Base-by-base conservation (phyloP, 1,139 yeast species). In the Yamadazyma dendronema region DNA sequence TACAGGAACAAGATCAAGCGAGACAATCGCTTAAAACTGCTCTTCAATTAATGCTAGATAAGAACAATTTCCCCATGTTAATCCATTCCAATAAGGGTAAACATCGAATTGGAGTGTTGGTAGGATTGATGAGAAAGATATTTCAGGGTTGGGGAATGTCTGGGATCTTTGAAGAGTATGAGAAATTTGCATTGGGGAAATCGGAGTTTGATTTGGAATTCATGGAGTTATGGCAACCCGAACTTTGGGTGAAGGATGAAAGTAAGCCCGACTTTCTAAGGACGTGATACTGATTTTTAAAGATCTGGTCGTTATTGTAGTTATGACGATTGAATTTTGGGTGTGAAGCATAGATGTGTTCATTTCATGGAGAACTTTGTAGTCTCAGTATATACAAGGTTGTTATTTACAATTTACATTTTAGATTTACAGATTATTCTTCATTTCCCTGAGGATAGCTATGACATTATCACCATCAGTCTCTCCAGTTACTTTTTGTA, bases 61-160 rank as follows among this genome's bases (percentile, higher is more conserved):
- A 74, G 37, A 76, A 81, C 19, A 88, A 89, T 57, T 85, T 84
- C 55, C 97, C 98, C 1, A 79, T 90, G 24, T 67, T 92, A 41
- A 77, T 92, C 12, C 97, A 92, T 58, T 87, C 96, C 3, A 88
- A 90, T 57, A 92, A 92, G 62, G 97, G 98, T 7, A 90, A 92
- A 57, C 98, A 92, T 56, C 65, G 98, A 34, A 90, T 88, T 1
- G 97, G 97, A 0, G 89, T 92, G 2, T 68, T 89, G 31, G 94
- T 89, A 13, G 98, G 97, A 0, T 72, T 87, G 17, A 81, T 90
- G 77, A 66, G 98, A 35, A 87, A 86, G 54, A 59, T 84, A 41
- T 66, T 89, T 30, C 96, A 89, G 59, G 95, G 95, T 2, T 90
- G 98, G 98, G 80, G 94, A 43, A 70, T 87, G 53, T 84, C 96